A percentile compares a stretch with the other conserved stretches of the same genome.
Conservation (phyloP, 257 asterid species). For the Solanum bulbocastanum region DNA sequence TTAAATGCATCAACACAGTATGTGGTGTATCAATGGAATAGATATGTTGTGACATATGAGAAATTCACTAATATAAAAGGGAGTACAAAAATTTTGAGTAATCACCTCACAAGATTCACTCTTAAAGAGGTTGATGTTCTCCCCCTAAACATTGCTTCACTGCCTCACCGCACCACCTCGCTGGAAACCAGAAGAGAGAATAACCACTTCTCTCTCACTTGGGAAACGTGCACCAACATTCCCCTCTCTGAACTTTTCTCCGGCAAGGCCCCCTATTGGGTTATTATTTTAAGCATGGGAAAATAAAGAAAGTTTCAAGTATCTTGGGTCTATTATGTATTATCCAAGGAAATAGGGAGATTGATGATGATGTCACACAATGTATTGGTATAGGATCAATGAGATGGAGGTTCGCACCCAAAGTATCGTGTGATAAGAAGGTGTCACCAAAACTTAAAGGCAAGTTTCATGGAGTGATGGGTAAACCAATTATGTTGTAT, state of each 20-base stretch:
- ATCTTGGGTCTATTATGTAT: not conserved
- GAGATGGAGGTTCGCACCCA: not conserved
- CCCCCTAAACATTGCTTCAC: not conserved
- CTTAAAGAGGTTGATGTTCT: not conserved
- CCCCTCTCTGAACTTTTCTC: not conserved
- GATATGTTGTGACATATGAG: not conserved
- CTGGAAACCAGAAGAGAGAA: not conserved
- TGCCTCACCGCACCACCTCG: not conserved
- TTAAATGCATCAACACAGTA: not conserved
- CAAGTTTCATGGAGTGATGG: not conserved
- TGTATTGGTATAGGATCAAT: not conserved
- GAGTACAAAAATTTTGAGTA: not conserved
- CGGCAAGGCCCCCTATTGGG: not conserved
- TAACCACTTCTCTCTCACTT: not conserved
- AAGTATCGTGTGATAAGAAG: not conserved
- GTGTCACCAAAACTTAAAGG: not conserved
- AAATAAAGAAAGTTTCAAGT: not conserved
- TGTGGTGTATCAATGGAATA: not conserved
- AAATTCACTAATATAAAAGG: not conserved
- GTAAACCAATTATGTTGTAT: not conserved
- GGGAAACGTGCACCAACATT: not conserved
- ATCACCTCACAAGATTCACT: not conserved
- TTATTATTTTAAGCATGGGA: not conserved
- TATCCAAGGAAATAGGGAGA: not conserved
- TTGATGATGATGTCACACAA: not conserved